Percentiles rank a stretch among this genome's conserved stretches.
Conservation (phyloP, 768 basidiomycete genomes). For the Crepidotus variabilis region DNA sequence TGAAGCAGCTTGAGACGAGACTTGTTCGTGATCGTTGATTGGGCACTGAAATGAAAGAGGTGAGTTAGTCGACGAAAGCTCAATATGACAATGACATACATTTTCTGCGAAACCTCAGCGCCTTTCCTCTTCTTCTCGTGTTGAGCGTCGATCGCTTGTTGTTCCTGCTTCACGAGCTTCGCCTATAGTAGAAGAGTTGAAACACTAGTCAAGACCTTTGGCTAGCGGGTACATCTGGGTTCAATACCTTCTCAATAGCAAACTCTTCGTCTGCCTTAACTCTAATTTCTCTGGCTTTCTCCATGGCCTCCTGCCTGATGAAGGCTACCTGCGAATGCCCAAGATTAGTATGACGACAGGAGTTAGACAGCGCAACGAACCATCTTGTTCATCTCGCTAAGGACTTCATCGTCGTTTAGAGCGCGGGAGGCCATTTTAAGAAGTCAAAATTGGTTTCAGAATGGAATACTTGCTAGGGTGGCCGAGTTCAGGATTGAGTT, state of each 20-base stretch:
- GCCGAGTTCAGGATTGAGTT: neutral
- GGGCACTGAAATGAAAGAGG: constrained; percentile 53
- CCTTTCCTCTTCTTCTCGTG: constrained; percentile 97
- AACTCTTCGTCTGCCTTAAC: constrained; percentile 99
- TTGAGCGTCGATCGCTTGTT: constrained; percentile 88
- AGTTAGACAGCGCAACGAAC: constrained; percentile 31
- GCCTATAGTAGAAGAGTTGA: constrained; percentile 49
- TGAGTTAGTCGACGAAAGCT: constrained; percentile 2
- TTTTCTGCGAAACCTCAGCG: constrained; percentile 92
- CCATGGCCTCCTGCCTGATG: constrained; percentile 97
- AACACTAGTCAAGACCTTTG: neutral
- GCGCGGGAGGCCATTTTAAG: constrained; percentile 66
- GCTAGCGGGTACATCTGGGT: neutral
- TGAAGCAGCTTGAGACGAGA: constrained; percentile 89
- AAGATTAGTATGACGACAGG: constrained; percentile 6
- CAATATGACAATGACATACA: constrained; percentile 48
- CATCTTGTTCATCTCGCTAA: constrained; percentile 99
- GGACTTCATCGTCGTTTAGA: constrained; percentile 91
- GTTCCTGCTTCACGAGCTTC: constrained; percentile 95
- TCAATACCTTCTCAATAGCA: constrained; percentile 88
- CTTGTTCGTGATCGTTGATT: constrained; percentile 95
- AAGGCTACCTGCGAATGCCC: constrained; percentile 71
- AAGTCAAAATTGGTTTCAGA: neutral
- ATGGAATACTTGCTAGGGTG: neutral
- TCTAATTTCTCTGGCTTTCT: constrained; percentile 95